These are phyloP conservation scores for Cutaneotrichosporon mucoides DNA, from an alignment of 1,284 basidiomycete genomes.

Conservation along the genomic window DNA sequence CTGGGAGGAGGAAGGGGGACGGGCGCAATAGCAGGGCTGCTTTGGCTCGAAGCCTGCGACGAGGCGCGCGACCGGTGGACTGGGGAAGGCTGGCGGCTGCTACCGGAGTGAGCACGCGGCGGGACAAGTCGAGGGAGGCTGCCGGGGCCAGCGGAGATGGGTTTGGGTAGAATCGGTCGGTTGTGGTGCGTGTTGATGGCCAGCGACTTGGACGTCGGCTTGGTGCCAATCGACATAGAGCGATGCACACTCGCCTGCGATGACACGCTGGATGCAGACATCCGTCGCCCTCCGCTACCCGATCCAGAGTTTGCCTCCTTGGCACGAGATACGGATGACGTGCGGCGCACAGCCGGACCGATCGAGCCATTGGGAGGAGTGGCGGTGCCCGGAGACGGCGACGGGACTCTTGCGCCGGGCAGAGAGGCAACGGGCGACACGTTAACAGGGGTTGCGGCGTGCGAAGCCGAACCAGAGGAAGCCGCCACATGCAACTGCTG, in stretches of 20 bases:
- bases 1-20: background rate
- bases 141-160: background rate
- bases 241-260: constrained; percentile 26
- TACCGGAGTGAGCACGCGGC: constrained; percentile 5
- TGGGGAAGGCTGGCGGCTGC: constrained; percentile 15
- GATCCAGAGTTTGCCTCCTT: constrained; percentile 11
- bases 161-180: constrained; percentile 35
- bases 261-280: constrained; percentile 25
- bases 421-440: constrained; percentile 6
- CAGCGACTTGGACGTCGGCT: constrained; percentile 32
- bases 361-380: constrained; percentile 10
- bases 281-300: constrained; percentile 13
- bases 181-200: constrained; percentile 28
- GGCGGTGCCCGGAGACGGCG: constrained; percentile 1
- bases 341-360: constrained; percentile 9
- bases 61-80: constrained; percentile 12
- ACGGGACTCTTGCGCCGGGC: constrained; percentile 1
- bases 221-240: constrained; percentile 26
- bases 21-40: constrained; percentile 10
- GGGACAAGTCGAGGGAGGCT: constrained; percentile 5
- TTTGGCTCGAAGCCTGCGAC: constrained; percentile 16
- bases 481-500: background rate
- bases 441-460: background rate
- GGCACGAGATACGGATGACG: constrained; percentile 18
- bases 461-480: background rate